These are phyloP conservation scores for Alternaria brassicicola DNA, from an alignment of 2,329 filamentous ascomycete species.

Conservation along the genomic window DNA sequence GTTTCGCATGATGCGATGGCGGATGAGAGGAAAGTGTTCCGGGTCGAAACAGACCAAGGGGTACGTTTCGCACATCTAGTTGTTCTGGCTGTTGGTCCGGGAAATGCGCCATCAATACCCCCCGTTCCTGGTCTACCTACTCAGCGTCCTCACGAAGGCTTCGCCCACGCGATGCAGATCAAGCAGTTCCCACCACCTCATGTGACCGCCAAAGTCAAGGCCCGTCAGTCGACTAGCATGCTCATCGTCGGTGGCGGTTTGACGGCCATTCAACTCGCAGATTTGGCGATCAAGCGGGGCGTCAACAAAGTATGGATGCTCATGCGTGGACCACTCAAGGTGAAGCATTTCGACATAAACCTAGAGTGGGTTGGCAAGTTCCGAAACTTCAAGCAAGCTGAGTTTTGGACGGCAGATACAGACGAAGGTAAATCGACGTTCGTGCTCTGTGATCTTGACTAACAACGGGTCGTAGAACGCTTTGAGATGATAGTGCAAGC, in stretches of 20 bases:
- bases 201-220: slow-evolving; percentile 60
- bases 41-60: slow-evolving; percentile 62
- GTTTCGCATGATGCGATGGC: slow-evolving; percentile 24
- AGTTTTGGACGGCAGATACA: slow-evolving; percentile 77
- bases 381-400: slow-evolving; percentile 75
- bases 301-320: slow-evolving; percentile 73
- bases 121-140: slow-evolving; percentile 50
- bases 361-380: slow-evolving; percentile 84
- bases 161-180: slow-evolving; percentile 70
- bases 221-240: slow-evolving; percentile 59
- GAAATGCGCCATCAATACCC: slow-evolving; percentile 59
- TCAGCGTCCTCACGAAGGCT: slow-evolving; percentile 53
- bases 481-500: slow-evolving; percentile 69
- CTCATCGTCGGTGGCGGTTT: slow-evolving; percentile 77
- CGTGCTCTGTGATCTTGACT: neutral
- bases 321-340: slow-evolving; percentile 65
- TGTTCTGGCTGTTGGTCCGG: slow-evolving; percentile 73
- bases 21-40: slow-evolving; percentile 65
- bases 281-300: slow-evolving; percentile 68
- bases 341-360: slow-evolving; percentile 80
- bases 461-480: slow-evolving; percentile 56
- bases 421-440: slow-evolving; percentile 57
- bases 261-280: slow-evolving; percentile 75
- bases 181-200: slow-evolving; percentile 61
- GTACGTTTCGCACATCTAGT: slow-evolving; percentile 66